Conservation (phyloP, 1,284 basidiomycete genomes). For the Athelia psychrophila region DNA sequence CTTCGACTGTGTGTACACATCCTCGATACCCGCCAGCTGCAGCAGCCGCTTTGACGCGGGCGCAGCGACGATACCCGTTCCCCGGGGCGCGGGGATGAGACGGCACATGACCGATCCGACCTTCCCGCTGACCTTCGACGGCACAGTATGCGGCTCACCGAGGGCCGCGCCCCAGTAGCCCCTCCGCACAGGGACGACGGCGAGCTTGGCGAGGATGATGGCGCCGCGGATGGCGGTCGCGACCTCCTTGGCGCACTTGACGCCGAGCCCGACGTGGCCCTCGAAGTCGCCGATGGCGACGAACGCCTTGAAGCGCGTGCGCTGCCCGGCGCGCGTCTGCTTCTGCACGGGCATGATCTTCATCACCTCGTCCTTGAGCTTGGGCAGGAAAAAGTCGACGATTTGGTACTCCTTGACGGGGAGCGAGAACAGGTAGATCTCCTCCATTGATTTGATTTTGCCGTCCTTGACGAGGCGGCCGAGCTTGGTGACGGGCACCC, state of each 20-base stretch:
- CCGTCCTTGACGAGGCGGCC: slow-evolving; percentile 99
- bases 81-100: slow-evolving; percentile 97
- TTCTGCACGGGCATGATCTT: slow-evolving; percentile 99
- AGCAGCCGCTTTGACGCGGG: slow-evolving; percentile 96
- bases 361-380: slow-evolving; percentile 99
- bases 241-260: slow-evolving; percentile 99
- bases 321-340: slow-evolving; percentile 99
- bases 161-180: slow-evolving; percentile 99
- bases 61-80: slow-evolving; percentile 99
- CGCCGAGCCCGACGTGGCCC: slow-evolving; percentile 98
- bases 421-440: slow-evolving; percentile 99
- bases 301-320: slow-evolving; percentile 99
- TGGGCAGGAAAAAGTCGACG: slow-evolving; percentile 96
- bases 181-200: slow-evolving; percentile 94
- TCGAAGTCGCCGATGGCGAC: slow-evolving; percentile 99
- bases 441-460: slow-evolving; percentile 99
- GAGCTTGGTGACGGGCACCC: slow-evolving; percentile 98
- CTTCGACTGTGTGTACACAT: slow-evolving; percentile 94
- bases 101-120: slow-evolving; percentile 99
- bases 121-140: slow-evolving; percentile 98
- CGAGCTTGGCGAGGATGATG: slow-evolving; percentile 96
- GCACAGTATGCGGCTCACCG: slow-evolving; percentile 98
- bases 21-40: slow-evolving; percentile 97
- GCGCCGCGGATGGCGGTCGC: slow-evolving; percentile 99
- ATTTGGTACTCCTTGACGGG: slow-evolving; percentile 99